Percentiles rank a stretch among this genome's conserved stretches.
Conservation (phyloP, 331 rosid species). For the Stylosanthes scabra region DNA sequence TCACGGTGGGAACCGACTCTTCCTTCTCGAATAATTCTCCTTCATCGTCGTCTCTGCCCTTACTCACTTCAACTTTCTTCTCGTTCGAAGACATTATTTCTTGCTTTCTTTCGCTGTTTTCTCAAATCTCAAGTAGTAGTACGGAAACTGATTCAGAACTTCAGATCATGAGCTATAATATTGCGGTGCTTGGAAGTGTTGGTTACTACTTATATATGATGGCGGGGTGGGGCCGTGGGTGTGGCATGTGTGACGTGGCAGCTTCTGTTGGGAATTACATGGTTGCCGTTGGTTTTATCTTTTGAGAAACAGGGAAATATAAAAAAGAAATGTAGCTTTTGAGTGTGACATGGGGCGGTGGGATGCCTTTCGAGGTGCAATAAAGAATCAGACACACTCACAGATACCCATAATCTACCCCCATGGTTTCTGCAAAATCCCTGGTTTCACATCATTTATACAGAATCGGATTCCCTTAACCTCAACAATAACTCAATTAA, state of each 20-base stretch:
- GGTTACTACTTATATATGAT: neutral
- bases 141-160: slow-evolving; percentile 9
- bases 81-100: slow-evolving; percentile 41
- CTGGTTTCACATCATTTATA: neutral
- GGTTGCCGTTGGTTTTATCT: neutral
- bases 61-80: slow-evolving; percentile 19
- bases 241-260: neutral
- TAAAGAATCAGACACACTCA: neutral
- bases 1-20: slow-evolving; percentile 8
- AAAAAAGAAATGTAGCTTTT: neutral
- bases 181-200: neutral
- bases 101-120: neutral
- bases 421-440: neutral
- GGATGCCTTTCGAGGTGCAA: slow-evolving; percentile 6
- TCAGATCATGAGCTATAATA: neutral
- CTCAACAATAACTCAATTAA: no score
- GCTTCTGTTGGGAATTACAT: neutral
- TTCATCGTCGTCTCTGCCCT: slow-evolving; percentile 25
- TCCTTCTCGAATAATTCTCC: slow-evolving; percentile 14
- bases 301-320: neutral
- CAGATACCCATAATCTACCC: neutral
- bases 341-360: neutral
- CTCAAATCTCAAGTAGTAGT: neutral
- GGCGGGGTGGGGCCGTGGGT: neutral
- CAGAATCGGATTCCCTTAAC: neutral